Conservation (phyloP, 2,329 filamentous ascomycete genomes). For the Fusarium bulbicola region DNA sequence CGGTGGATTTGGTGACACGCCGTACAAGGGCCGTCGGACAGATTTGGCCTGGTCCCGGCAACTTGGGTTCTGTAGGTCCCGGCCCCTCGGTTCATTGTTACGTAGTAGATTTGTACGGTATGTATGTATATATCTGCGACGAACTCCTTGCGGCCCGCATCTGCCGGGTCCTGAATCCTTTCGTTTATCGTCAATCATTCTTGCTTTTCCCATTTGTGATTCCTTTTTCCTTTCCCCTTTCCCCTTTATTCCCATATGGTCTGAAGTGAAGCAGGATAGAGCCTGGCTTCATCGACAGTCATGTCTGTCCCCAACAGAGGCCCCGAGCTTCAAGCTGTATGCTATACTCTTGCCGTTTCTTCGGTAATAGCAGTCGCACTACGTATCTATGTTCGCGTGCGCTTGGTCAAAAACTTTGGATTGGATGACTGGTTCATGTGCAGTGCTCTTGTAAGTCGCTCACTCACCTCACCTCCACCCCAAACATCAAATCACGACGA, state of each 20-base stretch:
- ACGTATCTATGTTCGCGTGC: slow-evolving; percentile 48
- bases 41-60: slow-evolving; percentile 4
- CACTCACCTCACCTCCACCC: too few relatives aligned
- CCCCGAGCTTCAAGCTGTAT: slow-evolving; percentile 47
- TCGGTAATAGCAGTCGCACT: slow-evolving; percentile 44
- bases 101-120: not conserved
- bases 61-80: slow-evolving; percentile 21
- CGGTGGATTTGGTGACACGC: slow-evolving; percentile 22
- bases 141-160: slow-evolving; percentile 21
- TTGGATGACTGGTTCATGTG: slow-evolving; percentile 53
- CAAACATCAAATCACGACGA: not conserved
- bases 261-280: not conserved
- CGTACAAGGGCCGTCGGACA: slow-evolving; percentile 10
- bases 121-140: slow-evolving; percentile 26
- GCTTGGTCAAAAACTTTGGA: slow-evolving; percentile 51
- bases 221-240: not conserved
- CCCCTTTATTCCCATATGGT: slow-evolving; percentile 5
- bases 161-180: slow-evolving; percentile 22
- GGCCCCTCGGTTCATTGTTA: not conserved
- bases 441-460: slow-evolving; percentile 44
- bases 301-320: slow-evolving; percentile 47
- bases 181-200: slow-evolving; percentile 22
- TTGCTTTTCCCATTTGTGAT: not conserved
- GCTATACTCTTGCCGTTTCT: slow-evolving; percentile 41
- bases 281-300: not conserved